Percentiles rank a stretch among this genome's conserved stretches.
These are phyloP conservation scores for Chrysanthemum lavandulifolium DNA, from an alignment of 129 eudicot genomes.

Conservation along the genomic window DNA sequence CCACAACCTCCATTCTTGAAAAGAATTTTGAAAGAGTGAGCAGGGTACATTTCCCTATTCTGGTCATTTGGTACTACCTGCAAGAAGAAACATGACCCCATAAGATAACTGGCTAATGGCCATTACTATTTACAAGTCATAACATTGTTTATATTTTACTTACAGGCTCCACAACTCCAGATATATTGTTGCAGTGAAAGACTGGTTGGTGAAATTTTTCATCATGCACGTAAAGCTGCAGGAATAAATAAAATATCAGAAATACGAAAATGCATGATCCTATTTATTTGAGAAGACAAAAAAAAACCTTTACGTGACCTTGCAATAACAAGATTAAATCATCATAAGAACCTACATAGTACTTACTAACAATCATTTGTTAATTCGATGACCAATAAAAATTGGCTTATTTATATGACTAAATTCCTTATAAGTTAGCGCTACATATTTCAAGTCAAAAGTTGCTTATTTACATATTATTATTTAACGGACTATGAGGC, in stretches of 20 bases:
- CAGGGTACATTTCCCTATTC: constrained; percentile 67
- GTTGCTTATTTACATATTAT: too few relatives aligned
- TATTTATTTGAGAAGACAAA: background rate
- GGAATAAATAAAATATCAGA: background rate
- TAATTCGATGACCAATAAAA: too few relatives aligned
- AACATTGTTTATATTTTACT: constrained; percentile 20
- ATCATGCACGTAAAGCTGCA: constrained; percentile 65
- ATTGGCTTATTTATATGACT: too few relatives aligned
- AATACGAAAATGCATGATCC: background rate
- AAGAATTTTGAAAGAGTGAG: constrained; percentile 79
- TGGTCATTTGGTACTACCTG: constrained; percentile 84
- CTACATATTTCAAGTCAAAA: too few relatives aligned
- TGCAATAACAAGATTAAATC: too few relatives aligned
- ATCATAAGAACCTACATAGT: too few relatives aligned
- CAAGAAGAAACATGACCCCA: constrained; percentile 8
- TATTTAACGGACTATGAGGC: too few relatives aligned
- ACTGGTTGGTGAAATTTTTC: constrained; percentile 88
- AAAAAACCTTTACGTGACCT: too few relatives aligned
- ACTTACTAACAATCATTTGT: background rate
- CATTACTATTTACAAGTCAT: background rate
- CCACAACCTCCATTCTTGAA: constrained; percentile 97
- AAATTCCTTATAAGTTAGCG: too few relatives aligned
- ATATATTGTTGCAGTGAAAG: constrained; percentile 81
- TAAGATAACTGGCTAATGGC: background rate
- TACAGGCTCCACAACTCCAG: constrained; percentile 90